These are phyloP conservation scores for Inga laurina DNA, from an alignment of 306 rosid species.

Conservation along the genomic window DNA sequence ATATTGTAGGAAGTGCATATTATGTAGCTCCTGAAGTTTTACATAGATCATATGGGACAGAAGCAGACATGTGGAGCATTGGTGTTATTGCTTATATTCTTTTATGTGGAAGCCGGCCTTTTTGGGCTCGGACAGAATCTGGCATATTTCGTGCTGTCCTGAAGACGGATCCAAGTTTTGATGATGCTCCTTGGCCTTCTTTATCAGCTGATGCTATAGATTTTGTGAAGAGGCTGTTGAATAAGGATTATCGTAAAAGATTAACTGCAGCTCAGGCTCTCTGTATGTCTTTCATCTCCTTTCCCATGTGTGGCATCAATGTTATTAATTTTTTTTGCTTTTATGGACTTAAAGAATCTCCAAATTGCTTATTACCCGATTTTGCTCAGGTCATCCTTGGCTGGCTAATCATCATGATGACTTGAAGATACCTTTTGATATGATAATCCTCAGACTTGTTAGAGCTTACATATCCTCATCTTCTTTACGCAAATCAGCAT, in stretches of 20 bases:
- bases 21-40: slow-evolving; percentile 93
- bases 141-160: slow-evolving; percentile 85
- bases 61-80: slow-evolving; percentile 93
- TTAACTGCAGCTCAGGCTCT: slow-evolving; percentile 89
- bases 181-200: slow-evolving; percentile 89
- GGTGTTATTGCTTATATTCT: slow-evolving; percentile 90
- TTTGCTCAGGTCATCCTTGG: slow-evolving; percentile 81
- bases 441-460: slow-evolving; percentile 67
- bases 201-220: slow-evolving; percentile 72
- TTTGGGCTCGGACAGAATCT: slow-evolving; percentile 86
- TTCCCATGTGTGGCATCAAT: slow-evolving; percentile 1
- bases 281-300: slow-evolving; percentile 32
- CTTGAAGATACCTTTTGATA: slow-evolving; percentile 65
- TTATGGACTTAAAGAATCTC: not conserved
- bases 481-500: slow-evolving; percentile 75
- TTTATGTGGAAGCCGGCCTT: slow-evolving; percentile 85
- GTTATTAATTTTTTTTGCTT: slow-evolving; percentile 12
- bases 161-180: slow-evolving; percentile 84
- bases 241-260: slow-evolving; percentile 74
- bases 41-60: slow-evolving; percentile 84
- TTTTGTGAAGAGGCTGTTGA: slow-evolving; percentile 73
- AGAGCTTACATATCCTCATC: slow-evolving; percentile 69
- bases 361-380: slow-evolving; percentile 21
- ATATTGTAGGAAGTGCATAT: slow-evolving; percentile 88
- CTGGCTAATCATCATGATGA: slow-evolving; percentile 53